phyloP scores from a whole-genome alignment of 768 basidiomycete genomes.

The Russula brevipes region DNA sequence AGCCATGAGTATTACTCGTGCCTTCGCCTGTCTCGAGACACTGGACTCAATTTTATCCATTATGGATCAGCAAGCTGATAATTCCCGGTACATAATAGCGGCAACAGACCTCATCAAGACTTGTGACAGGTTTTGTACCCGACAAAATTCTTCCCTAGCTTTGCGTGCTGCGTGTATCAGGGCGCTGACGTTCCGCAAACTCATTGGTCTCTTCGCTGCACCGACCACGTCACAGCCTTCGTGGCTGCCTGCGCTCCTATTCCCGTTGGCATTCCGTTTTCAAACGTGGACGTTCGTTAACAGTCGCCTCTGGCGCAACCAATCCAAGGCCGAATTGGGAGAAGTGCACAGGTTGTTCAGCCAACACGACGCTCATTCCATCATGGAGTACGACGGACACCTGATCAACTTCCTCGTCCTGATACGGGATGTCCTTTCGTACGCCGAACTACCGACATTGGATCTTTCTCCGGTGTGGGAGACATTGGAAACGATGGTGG shows the following conservation, averaged over 20 bases:
- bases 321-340: background rate
- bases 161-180: slow-evolving; percentile 7
- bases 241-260: background rate
- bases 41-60: slow-evolving; percentile 3
- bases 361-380: background rate
- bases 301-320: slow-evolving; percentile 2
- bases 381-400: background rate
- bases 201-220: background rate
- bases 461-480: slow-evolving; percentile 3
- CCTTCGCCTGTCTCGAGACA: slow-evolving; percentile 1
- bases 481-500: slow-evolving; percentile 4
- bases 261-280: slow-evolving; percentile 1
- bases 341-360: background rate
- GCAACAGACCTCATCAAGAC: background rate
- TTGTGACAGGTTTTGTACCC: background rate
- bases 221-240: background rate
- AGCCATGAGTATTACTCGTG: background rate
- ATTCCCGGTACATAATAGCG: background rate
- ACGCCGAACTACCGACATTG: background rate
- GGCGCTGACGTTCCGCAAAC: slow-evolving; percentile 7
- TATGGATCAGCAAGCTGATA: background rate
- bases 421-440: slow-evolving; percentile 7
- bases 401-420: slow-evolving; percentile 3
- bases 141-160: background rate
- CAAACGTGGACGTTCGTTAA: background rate